Conservation (phyloP, 768 basidiomycete species). For the Russula lepida region DNA sequence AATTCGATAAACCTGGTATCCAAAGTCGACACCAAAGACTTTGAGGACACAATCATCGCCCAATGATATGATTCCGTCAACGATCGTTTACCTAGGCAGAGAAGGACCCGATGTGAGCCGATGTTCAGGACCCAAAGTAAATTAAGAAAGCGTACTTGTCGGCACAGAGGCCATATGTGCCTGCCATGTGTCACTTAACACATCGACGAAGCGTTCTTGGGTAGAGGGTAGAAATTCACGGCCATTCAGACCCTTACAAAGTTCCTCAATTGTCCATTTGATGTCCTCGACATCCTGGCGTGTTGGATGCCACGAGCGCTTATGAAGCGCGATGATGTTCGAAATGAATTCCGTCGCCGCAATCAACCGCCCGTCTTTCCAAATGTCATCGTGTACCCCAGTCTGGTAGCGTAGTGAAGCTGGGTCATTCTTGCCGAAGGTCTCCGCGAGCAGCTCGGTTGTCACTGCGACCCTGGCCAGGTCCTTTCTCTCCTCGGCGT, state of each 20-base stretch:
- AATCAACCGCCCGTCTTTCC: background rate
- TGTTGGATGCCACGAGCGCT: background rate
- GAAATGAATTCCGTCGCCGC: background rate
- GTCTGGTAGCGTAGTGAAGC: background rate
- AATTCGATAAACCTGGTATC: background rate
- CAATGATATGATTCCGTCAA: background rate
- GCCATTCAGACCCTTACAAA: constrained; percentile 1
- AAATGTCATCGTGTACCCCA: background rate
- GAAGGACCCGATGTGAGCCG: background rate
- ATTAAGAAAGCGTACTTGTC: background rate
- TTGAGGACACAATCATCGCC: background rate
- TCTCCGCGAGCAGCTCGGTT: background rate
- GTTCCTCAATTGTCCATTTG: background rate
- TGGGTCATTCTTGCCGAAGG: background rate
- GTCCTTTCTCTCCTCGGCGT: background rate
- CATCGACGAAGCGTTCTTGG: background rate
- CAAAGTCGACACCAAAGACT: background rate
- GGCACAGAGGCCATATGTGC: background rate
- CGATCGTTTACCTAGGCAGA: background rate
- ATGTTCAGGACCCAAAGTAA: background rate
- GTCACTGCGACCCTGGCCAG: background rate
- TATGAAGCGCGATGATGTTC: background rate
- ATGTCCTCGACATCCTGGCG: background rate
- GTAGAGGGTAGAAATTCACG: background rate
- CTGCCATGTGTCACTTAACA: background rate